Evolutionary conservation across 2,329 filamentous ascomycete genomes (phyloP).

Genomic region (Penicillium crustosum): DNA sequence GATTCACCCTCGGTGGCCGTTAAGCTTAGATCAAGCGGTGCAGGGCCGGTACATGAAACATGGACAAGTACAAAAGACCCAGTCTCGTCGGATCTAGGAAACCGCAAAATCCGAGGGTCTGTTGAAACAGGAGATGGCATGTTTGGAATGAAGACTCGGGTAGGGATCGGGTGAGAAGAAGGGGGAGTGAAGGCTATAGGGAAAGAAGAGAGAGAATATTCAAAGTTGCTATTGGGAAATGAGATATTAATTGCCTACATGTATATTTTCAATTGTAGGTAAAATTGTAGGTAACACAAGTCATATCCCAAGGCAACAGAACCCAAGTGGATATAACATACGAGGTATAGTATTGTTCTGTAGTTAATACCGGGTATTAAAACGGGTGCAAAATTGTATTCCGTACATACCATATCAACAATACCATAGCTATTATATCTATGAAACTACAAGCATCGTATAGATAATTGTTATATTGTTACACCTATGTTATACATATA

Average conservation of each 20-base stretch:
- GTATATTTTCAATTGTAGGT: neutral
- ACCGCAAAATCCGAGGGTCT: conserved; percentile 45
- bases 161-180: conserved; percentile 1
- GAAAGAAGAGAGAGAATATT: neutral
- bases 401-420: too few species aligned
- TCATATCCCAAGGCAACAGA: conserved; percentile 1
- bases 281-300: neutral
- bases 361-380: too few species aligned
- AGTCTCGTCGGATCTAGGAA: conserved; percentile 48
- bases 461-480: too few species aligned
- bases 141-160: neutral
- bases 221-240: neutral
- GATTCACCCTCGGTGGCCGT: conserved; percentile 59
- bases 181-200: neutral
- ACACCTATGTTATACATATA: too few species aligned
- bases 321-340: neutral
- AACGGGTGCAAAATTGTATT: too few species aligned
- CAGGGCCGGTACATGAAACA: conserved; percentile 40
- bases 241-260: neutral
- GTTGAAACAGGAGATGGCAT: conserved; percentile 16
- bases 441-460: too few species aligned
- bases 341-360: too few species aligned
- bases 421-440: too few species aligned
- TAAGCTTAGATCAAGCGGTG: conserved; percentile 54
- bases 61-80: conserved; percentile 51